Evolutionary conservation across 1,284 basidiomycete species (phyloP), one percentile per base, ranked within the genome.

Genomic region (Ceratobasidium sp.): DNA sequence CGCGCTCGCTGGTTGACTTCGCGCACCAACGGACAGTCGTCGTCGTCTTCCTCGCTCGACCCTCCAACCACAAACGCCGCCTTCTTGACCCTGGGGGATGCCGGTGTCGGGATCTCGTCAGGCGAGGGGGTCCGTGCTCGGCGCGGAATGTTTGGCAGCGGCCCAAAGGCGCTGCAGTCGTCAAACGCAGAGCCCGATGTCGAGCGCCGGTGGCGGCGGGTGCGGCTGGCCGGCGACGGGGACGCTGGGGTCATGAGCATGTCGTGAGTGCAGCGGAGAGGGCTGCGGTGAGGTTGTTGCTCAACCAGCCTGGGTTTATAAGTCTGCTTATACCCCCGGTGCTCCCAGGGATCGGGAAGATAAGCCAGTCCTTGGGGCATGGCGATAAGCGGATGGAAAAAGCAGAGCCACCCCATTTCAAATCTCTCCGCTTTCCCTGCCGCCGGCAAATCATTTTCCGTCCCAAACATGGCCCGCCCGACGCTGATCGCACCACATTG

Each of bases 81-180:
- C 25, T 65, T 60, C 20, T 54, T 68, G 15, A 20, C 25, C 13
- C 53, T 52, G 34, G 22, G 56, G 15, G 56, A 38, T 43, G n/a
- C 43, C 4, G 67, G 27, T 35, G 43, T 34, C 8, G 45, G 31
- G 27, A 47, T 8, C 15, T 32, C 29, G 42, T 20, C 40, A 35
- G 54, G 29, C 58, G 57, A 12, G 54, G 25, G 22, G 65, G 38
- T 54, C 52, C 35, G 32, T 34, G 65, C 43, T n/a, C 82, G 78
- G n/a, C 82, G 80, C 32, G 87, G 87, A 58, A 87, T 81, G 47
- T 76, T 72, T 22, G 81, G 79, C 57, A 88, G 80, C 13, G 84
- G 79, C 25, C 79, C 79, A 72, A 87, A 86, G 15, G 86, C 81
- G 72, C 85, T 84, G 13, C 80, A 79, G 53, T 81, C 79, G 47